Evolutionary conservation across 169 alveolate species (phyloP), one percentile per base, ranked within the genome.

Genomic region (Plasmodium relictum): DNA sequence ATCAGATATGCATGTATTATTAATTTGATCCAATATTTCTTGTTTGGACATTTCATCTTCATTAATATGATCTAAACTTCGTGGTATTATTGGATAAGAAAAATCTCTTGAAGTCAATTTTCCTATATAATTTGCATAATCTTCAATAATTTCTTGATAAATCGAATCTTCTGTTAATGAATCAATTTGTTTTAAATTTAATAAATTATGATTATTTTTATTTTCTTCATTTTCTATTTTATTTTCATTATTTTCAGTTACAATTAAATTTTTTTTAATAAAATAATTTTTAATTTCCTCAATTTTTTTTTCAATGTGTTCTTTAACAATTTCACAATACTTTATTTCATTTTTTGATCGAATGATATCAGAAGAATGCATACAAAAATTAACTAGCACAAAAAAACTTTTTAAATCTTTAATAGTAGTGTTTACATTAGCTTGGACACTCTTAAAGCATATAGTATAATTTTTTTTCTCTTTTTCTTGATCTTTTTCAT

Each of bases 291-390:
- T 83, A 0, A 70, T 62, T 72, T 83, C 74, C 12, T 83, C 85
- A 2, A 83, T 69, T 58, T 83, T 66, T 54, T 83, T 69, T 16
- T 83, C 74, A 42, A 83, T 41, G 37, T 54, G n/a, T 8, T 62
- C 91, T 9, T 83, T 83, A 22, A 83, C 7, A 9, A 61, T 45
- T 83, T 83, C 91, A 20, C 83, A 83, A 9, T 68, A 83, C 42
- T 48, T 50, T 0, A 83, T 54, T 70, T 83, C 86, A 69, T 66
- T 83, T 56, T n/a, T 54, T 48, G 91, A 66, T 41, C 58, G 50
- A 41, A 83, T 68, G 26, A 83, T 83, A 62, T 83, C 91, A 20
- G 65, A 22, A 4, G 85, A 83, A 48, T 83, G 91, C 83, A 83
- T 83, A 45, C 86, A 83, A 42, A 83, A 83, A 31, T 83, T 83